Conservation (phyloP, 805 yeast species). For the Metschnikowia dekortorum region DNA sequence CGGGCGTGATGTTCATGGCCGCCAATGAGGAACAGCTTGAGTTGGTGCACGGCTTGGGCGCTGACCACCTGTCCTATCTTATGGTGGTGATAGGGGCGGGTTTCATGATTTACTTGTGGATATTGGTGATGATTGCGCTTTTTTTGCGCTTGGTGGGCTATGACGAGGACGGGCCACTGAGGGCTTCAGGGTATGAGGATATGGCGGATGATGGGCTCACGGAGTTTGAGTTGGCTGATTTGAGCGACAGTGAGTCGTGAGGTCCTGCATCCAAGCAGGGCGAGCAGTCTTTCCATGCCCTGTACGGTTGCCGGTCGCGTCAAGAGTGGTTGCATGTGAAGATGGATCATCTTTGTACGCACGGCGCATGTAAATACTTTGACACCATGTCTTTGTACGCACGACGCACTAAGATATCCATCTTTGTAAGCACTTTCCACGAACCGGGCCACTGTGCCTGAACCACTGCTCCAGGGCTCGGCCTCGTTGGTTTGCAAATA, state of each 20-base stretch:
- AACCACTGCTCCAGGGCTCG: background rate
- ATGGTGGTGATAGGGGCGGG: constrained; percentile 70
- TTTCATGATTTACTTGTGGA: constrained; percentile 64
- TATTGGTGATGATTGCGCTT: constrained; percentile 52
- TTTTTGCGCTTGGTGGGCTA: constrained; percentile 47
- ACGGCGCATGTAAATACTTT: background rate
- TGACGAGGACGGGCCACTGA: constrained; percentile 36
- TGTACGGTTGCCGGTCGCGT: too few relatives aligned
- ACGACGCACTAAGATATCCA: background rate
- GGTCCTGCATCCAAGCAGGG: background rate
- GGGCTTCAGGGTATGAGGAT: constrained; percentile 13
- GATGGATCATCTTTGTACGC: background rate
- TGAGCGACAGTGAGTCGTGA: constrained; percentile 14
- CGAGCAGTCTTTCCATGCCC: background rate
- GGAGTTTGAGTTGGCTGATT: constrained; percentile 36
- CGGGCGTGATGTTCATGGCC: constrained; percentile 84
- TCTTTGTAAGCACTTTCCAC: background rate
- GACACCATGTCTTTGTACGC: background rate
- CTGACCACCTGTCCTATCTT: constrained; percentile 83
- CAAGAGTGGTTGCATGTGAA: background rate
- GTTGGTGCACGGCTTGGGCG: constrained; percentile 65
- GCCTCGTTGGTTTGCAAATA: background rate
- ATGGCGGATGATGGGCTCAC: constrained; percentile 19
- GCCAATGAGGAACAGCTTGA: constrained; percentile 87
- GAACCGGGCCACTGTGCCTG: background rate